These are phyloP conservation scores for Aspergillus japonicus DNA, from an alignment of 2,329 filamentous ascomycete species.

Conservation along the genomic window DNA sequence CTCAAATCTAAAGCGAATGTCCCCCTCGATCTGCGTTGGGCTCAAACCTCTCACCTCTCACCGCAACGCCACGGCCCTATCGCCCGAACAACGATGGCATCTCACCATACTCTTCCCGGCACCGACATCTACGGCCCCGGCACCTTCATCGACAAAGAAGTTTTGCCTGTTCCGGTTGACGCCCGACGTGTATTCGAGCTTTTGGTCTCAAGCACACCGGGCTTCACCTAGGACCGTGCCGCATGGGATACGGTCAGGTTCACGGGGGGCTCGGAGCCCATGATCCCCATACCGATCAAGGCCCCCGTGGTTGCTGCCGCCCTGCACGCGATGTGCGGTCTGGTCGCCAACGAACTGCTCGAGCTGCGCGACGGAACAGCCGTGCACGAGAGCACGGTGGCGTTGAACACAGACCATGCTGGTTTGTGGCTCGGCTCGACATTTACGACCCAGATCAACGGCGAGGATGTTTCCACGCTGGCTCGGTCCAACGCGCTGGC, in stretches of 20 bases:
- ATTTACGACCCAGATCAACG: constrained; percentile 40
- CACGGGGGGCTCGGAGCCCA: constrained; percentile 39
- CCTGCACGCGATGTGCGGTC: constrained; percentile 46
- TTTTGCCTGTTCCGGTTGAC: constrained; percentile 40
- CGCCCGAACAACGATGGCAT: not conserved
- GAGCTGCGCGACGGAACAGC: constrained; percentile 22
- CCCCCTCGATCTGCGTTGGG: too few species aligned
- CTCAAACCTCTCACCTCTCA: too few species aligned
- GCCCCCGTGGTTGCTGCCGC: constrained; percentile 43
- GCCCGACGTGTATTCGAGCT: constrained; percentile 39
- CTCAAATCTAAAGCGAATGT: too few species aligned
- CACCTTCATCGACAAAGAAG: constrained; percentile 39
- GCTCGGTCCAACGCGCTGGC: constrained; percentile 17
- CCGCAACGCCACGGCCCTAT: too few species aligned
- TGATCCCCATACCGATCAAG: constrained; percentile 48
- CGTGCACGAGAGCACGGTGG: constrained; percentile 24
- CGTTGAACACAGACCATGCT: constrained; percentile 50
- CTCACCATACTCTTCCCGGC: constrained; percentile 18
- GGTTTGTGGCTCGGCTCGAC: constrained; percentile 47
- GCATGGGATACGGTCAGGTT: constrained; percentile 38
- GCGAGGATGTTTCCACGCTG: constrained; percentile 32
- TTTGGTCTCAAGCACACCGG: constrained; percentile 40
- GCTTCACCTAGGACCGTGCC: constrained; percentile 38
- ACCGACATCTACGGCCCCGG: constrained; percentile 41
- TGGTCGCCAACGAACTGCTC: constrained; percentile 44